Base-by-base conservation (phyloP, 345 rosid species). In the Corchorus capsularis region DNA sequence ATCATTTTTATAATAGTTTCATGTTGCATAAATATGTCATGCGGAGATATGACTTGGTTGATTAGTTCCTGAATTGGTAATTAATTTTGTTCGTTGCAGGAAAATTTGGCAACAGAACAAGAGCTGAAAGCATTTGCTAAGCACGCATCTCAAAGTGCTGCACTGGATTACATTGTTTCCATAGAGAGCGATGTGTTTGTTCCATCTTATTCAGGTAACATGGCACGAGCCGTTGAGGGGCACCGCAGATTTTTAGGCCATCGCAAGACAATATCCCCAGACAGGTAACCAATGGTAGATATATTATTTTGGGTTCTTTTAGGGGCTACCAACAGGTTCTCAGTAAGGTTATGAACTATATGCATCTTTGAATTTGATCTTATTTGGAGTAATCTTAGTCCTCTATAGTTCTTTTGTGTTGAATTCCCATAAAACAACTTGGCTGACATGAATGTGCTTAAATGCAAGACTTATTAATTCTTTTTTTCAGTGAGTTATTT, bases 201-300 rank as follows among this genome's bases (percentile, higher is more conserved):
- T 75, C 93, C 98, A 55, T 87, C 98, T 19, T 83, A 95, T 84
- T 93, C 96, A 12, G 98, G 99, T 55, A 95, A 95, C 82, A 95
- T 95, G 99, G 99, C 99, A 52, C 90, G 93, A 85, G 94, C 94
- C 1, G 94, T 95, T 63, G 99, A 95, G 85, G 99, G 99, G 64
- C 98, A 95, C 71, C 94, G 98, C 52, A 91, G 99, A 83, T 93
- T 92, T 83, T 86, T 93, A 75, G 97, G 97, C 4, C 94, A 96
- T 81, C 91, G 89, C 32, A 89, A 83, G 84, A 93, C 99, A 39
- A 89, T 95, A 77, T 83, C 84, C 72, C 97, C 97, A 27, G 92
- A 96, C 84, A 90, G 99, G 97, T 93, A 83, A 20, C 11, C 17
- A 65, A 50, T 43, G 50, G 41, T 55, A 41, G 20, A 57, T 6